Base-by-base conservation (phyloP, 129 eudicot species). In the Flaveria sonorensis region DNA sequence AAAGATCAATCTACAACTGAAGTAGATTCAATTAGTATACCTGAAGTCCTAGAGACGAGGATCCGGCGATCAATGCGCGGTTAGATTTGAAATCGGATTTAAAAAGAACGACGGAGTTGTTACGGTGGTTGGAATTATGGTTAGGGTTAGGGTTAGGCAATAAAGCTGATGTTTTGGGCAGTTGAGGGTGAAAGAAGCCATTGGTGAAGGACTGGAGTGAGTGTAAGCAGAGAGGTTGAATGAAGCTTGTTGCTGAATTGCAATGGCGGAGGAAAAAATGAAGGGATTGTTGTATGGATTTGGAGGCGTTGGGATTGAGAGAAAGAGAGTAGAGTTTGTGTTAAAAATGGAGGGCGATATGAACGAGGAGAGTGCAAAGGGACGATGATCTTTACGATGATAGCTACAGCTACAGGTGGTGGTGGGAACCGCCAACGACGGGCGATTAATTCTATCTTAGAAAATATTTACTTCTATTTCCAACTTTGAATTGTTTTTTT, bases 171-270 rank as follows among this genome's bases (percentile, higher is more conserved):
- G 87, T 77, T 71, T 89, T 89, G 53, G 89, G 78, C 86, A 87
- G n/a, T 86, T 88, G 6, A 87, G 79, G 20, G 88, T 75, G 81
- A 89, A 85, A 14, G 92, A 89, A 40, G 92, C 89, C 96, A 89
- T 89, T 73, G 80, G 0, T 66, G 60, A 46, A 36, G 7, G 65
- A 59, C 3, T 5, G 11, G 21, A 13, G 10, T 51, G n/a, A 32
- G n/a, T 28, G 32, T 24, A 32, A 14, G 8, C 46, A 51, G 53
- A 63, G 43, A n/a, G 47, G 15, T 52, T 32, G 68, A 14, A 51
- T 2, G 68, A 53, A 51, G 21, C 6, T 67, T 36, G 40, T 6
- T 60, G 72, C 15, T 8, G 30, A 70, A 51, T n/a, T 66, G 79
- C 61, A 53, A 46, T 75, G 80, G 76, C 43, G 62, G 67, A 20